A percentile compares a stretch with the other conserved stretches of the same genome.
Conservation (phyloP, 148 eudicot genomes). For the Drosera capensis region DNA sequence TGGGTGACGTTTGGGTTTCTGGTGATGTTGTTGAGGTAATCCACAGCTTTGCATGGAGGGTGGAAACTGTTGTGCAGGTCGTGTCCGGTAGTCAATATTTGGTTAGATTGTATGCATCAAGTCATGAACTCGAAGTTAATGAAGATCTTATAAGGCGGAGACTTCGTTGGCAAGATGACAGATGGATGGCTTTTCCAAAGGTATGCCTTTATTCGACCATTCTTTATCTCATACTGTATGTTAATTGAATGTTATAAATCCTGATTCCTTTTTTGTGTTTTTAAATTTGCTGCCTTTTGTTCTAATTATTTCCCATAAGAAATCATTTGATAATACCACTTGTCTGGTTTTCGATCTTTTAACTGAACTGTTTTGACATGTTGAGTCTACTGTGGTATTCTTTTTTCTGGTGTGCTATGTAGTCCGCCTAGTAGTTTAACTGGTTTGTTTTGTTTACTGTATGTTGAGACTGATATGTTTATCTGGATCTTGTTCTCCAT, state of each 20-base stretch:
- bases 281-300: too few species aligned
- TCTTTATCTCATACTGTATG: not conserved
- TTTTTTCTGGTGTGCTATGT: not conserved
- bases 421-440: not conserved
- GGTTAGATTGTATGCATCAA: slow-evolving; percentile 58
- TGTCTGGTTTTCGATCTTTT: too few species aligned
- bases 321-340: not conserved
- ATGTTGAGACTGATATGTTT: not conserved
- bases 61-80: slow-evolving; percentile 34
- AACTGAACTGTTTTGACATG: not conserved
- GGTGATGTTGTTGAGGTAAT: slow-evolving; percentile 69
- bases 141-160: slow-evolving; percentile 41
- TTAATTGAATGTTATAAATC: not conserved
- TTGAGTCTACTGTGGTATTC: not conserved
- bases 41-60: slow-evolving; percentile 45
- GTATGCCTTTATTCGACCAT: slow-evolving; percentile 12
- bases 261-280: not conserved
- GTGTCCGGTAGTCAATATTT: slow-evolving; percentile 15
- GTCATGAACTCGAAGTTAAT: slow-evolving; percentile 27
- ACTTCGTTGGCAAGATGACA: slow-evolving; percentile 54
- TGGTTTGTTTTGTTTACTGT: not conserved
- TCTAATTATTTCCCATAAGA: not conserved
- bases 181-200: slow-evolving; percentile 54
- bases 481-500: not conserved
- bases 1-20: slow-evolving; percentile 24